Evolutionary conservation across 768 basidiomycete genomes (phyloP), one percentile per base, ranked within the genome.

Genomic region (Leccinum broughii): DNA sequence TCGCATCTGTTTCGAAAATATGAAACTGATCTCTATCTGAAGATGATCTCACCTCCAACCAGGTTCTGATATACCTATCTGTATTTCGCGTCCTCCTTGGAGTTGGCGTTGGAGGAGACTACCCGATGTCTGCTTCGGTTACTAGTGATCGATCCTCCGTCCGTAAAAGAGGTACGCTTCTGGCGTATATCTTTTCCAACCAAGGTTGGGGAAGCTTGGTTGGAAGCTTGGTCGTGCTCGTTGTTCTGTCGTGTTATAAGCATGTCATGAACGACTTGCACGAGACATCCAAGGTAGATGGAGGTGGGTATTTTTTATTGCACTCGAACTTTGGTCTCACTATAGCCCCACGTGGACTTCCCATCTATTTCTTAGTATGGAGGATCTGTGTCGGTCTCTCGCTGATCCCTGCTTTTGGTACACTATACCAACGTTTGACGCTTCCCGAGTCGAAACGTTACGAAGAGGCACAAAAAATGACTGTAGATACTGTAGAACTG

Each of bases 101-200:
- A 0, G 75, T 93, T 17, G 91, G 90, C 24, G 85, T 92, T 1
- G 91, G 89, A 15, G 90, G 88, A 3, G 91, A 91, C 70, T 90
- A 90, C 67, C 88, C 89, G 2, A 87, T 91, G 88, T 85, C 82
- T 11, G 88, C 89, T 0, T 83, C 83, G 10, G 77, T 90, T 59
- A 83, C 87, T 11, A 83, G 83, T 6, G 90, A 92, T 65, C 81
- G 88, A 14, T 80, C 89, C 6, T 81, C 81, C 62, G 68, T 90
- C 41, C 78, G 83, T 39, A 85, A 88, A 54, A 81, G 88, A 15
- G 90, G 90, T 0, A 87, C 86, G 0, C 80, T 92, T 74, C 79
- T 93, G n/a, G 79, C 85, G 22, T 90, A 88, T 68, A 88, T 90
- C 65, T 91, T 90, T 65, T 80, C 87, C 1, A 87, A 86, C 70